phyloP scores from a whole-genome alignment of 768 basidiomycete genomes.

The Sistotremastrum suecicum region DNA sequence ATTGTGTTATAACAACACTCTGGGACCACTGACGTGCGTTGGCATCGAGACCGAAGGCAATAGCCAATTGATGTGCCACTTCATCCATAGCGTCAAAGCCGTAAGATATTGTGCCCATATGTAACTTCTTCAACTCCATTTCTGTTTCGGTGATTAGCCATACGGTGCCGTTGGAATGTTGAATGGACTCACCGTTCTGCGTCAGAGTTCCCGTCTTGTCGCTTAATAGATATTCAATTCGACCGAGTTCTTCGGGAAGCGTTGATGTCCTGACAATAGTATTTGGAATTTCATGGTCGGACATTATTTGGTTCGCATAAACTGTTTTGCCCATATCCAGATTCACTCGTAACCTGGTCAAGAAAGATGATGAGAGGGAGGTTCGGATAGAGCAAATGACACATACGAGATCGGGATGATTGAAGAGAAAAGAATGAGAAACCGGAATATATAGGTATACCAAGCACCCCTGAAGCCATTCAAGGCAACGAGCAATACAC shows the following conservation, averaged over 20 bases:
- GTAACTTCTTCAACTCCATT: conserved; percentile 99
- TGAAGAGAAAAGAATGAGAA: conserved; percentile 94
- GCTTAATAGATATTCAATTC: conserved; percentile 90
- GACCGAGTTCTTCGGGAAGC: conserved; percentile 87
- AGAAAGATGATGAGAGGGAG: not conserved
- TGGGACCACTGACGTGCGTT: conserved; percentile 33
- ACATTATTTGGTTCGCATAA: conserved; percentile 92
- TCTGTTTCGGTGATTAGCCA: conserved; percentile 31
- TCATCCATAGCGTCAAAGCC: conserved; percentile 99
- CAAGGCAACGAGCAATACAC: conserved; percentile 81
- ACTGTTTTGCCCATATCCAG: conserved; percentile 99
- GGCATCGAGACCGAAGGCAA: conserved; percentile 58
- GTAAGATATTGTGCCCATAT: conserved; percentile 98
- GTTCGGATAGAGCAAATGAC: not conserved
- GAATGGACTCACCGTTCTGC: conserved; percentile 62
- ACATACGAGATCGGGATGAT: conserved; percentile 96
- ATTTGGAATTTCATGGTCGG: conserved; percentile 80
- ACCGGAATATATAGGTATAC: conserved; percentile 94
- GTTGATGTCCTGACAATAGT: conserved; percentile 98
- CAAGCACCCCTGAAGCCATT: conserved; percentile 93
- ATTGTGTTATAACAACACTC: not conserved
- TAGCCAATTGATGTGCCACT: conserved; percentile 79
- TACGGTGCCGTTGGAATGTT: not conserved
- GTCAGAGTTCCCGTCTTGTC: conserved; percentile 98
- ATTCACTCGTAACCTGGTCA: conserved; percentile 82